A percentile compares a stretch with the other conserved stretches of the same genome.
Conservation (phyloP, 192 early-diverging fungal species). For the Backusella macrospora region DNA sequence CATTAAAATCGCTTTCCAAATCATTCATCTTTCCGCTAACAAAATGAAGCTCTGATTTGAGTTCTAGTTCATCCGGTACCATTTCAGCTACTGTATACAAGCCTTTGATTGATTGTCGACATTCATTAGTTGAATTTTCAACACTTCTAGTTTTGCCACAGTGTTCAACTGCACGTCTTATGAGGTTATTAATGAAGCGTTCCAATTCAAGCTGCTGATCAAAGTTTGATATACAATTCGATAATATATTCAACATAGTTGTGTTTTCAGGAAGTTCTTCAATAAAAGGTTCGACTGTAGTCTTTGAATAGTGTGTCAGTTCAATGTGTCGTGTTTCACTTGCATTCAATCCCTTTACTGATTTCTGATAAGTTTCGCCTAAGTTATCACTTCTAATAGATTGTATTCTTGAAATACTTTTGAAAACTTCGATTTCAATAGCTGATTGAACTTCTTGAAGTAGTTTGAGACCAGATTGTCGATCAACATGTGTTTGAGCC, state of each 20-base stretch:
- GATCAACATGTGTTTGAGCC: background rate
- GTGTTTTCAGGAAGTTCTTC: background rate
- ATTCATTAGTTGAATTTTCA: background rate
- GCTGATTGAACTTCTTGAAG: constrained; percentile 3
- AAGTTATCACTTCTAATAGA: background rate
- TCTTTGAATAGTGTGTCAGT: background rate
- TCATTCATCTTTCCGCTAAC: background rate
- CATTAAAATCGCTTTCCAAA: background rate
- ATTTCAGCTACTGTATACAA: background rate
- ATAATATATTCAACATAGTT: background rate
- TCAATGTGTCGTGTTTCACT: background rate
- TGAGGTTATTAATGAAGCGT: background rate
- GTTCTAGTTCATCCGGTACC: background rate
- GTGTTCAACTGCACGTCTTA: background rate
- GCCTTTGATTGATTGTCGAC: background rate
- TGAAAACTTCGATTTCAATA: background rate
- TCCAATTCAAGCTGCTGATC: constrained; percentile 5
- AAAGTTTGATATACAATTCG: background rate
- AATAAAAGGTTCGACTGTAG: background rate
- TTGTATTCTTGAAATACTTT: background rate
- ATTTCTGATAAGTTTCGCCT: constrained; percentile 2
- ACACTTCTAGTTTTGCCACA: background rate
- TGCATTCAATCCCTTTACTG: background rate
- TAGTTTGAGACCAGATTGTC: background rate
- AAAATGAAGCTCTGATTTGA: background rate